Base-by-base conservation (phyloP, 495 filamentous ascomycete genomes). In the Tuber microsphaerosporum region DNA sequence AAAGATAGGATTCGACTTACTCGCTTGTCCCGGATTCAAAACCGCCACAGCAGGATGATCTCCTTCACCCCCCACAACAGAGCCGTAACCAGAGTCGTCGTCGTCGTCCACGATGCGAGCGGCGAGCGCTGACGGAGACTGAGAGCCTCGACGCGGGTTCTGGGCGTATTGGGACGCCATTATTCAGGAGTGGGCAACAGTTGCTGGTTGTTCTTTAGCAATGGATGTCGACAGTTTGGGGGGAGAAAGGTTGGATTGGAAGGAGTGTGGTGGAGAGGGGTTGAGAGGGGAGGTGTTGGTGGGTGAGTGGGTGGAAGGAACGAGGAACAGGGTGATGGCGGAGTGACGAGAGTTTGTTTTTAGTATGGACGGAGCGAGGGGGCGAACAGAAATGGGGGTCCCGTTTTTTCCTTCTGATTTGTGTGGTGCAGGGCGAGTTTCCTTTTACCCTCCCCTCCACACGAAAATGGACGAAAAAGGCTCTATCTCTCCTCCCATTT, bases 11-110 rank as follows among this genome's bases (percentile, higher is more conserved):
- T 88, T 89, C 72, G 87, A 89, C 82, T 88, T 87, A 84, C 80
- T 93, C 81, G 44, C 88, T 88, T 22, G 89, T 86, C 82, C 89
- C 74, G 74, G 83, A 84, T 78, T 86, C 61, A 74, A 75, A 69
- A 79, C 81, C 68, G 71, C 77, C 61, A 82, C 84, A 75, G 88
- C 87, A 37, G 84, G 83, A 72, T 86, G 84, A 74, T 85, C 84
- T 70, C 84, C 86, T 56, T 85, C 88, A 69, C 86, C 89, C 75
- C 86, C 88, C 41, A 84, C 82, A 44, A 90, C 84, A 80, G 93
- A 97, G 20, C 91, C 94, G 82, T 98, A 98, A 20, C 95, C 95
- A 31, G 94, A 97, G 81, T 98, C 95, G 70, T 90, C 86, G 74
- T 97, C 86, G 74, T 97, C 92, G 44, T 97, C 82, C 68, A 90